Evolutionary conservation across 306 rosid species (phyloP).

Genomic region (Begonia loranthoides): DNA sequence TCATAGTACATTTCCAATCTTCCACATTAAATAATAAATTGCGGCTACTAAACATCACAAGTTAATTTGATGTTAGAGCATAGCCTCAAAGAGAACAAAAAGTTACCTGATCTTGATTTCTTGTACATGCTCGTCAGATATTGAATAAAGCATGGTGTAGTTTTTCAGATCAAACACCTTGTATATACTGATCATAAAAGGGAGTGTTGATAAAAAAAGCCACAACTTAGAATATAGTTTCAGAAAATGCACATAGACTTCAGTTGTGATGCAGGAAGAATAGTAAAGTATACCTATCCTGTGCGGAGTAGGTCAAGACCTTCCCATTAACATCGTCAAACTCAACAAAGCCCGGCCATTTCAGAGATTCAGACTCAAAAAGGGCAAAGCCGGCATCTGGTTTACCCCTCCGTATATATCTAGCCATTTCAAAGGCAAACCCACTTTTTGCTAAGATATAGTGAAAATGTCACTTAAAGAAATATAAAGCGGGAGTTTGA

Average conservation of each 20-base stretch:
- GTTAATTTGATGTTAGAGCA: background rate
- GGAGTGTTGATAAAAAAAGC: background rate
- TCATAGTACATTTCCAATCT: too few species aligned
- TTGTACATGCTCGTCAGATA: slow-evolving; percentile 72
- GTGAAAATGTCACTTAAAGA: background rate
- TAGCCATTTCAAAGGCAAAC: slow-evolving; percentile 14
- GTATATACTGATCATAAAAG: slow-evolving; percentile 52
- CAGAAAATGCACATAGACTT: too few species aligned
- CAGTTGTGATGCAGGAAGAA: background rate
- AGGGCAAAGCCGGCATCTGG: slow-evolving; percentile 91
- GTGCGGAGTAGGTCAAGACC: slow-evolving; percentile 86
- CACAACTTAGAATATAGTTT: too few species aligned
- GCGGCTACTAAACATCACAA: background rate
- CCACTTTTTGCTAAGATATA: slow-evolving; percentile 9
- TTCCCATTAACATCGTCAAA: slow-evolving; percentile 94
- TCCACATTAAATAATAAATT: too few species aligned
- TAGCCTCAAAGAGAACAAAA: too few species aligned
- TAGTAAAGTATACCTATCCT: slow-evolving; percentile 39
- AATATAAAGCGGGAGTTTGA: slow-evolving; percentile 3
- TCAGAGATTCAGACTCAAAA: slow-evolving; percentile 76
- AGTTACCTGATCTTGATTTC: slow-evolving; percentile 81
- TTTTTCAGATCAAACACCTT: slow-evolving; percentile 88
- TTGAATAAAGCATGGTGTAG: slow-evolving; percentile 81
- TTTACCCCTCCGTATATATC: slow-evolving; percentile 74
- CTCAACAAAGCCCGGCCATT: slow-evolving; percentile 97